A percentile compares a stretch with the other conserved stretches of the same genome.
Conservation (phyloP, 2,329 filamentous ascomycete genomes). For the Aspergillus oerlinghausenensis region DNA sequence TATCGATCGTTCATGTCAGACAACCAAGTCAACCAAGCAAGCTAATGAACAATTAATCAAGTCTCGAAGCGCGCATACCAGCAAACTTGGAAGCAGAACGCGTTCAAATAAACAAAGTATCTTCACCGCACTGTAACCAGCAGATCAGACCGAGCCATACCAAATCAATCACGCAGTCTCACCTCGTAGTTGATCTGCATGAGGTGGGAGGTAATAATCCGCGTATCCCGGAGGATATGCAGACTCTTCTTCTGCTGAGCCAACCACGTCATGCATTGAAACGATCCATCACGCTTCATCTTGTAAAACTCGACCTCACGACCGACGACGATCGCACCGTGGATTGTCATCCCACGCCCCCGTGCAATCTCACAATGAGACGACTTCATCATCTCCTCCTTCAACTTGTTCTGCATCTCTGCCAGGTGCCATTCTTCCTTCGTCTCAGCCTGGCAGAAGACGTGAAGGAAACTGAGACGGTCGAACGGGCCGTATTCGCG, state of each 20-base stretch:
- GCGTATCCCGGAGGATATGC: neutral
- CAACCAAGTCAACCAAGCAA: neutral
- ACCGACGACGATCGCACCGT: neutral
- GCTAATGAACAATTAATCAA: neutral
- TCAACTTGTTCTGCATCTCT: neutral
- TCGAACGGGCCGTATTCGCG: neutral
- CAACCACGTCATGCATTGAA: neutral
- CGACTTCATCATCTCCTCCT: neutral
- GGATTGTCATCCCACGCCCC: neutral
- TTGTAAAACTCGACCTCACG: neutral
- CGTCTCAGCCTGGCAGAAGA: neutral
- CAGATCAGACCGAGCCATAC: neutral
- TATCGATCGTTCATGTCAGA: neutral
- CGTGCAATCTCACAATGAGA: neutral
- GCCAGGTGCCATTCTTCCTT: neutral
- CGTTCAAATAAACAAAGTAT: rapidly evolving
- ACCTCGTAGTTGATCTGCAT: neutral
- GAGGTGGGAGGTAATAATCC: neutral
- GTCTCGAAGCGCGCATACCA: no score
- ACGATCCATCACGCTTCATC: neutral
- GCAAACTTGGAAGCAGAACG: neutral
- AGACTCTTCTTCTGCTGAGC: neutral
- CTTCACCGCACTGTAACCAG: neutral
- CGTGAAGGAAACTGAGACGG: neutral
- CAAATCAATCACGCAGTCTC: neutral